phyloP scores from a whole-genome alignment of 352 stramenopile genomes.

The Phytopythium helicoides region DNA sequence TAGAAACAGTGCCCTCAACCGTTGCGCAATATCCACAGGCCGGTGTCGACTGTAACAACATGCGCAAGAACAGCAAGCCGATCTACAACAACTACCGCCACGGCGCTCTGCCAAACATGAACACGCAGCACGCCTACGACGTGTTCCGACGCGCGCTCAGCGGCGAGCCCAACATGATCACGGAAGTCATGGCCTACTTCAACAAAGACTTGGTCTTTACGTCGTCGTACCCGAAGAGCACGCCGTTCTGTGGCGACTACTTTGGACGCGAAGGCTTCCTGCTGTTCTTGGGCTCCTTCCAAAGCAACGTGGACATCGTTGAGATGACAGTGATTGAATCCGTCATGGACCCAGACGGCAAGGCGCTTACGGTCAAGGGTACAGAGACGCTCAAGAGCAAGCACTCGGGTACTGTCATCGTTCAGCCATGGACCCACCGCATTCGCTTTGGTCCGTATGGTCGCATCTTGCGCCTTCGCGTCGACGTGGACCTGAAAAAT shows the following conservation, averaged over 20 bases:
- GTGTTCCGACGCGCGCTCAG: conserved; percentile 62
- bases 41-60: conserved; percentile 73
- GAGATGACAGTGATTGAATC: conserved; percentile 78
- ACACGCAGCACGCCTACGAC: conserved; percentile 78
- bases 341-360: conserved; percentile 56
- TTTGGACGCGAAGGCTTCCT: conserved; percentile 82
- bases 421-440: conserved; percentile 72
- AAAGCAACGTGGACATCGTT: conserved; percentile 75
- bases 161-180: conserved; percentile 48
- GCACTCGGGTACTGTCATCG: conserved; percentile 61
- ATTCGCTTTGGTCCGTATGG: conserved; percentile 80
- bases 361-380: conserved; percentile 71
- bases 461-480: conserved; percentile 74
- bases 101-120: conserved; percentile 67
- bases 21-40: conserved; percentile 22
- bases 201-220: conserved; percentile 90
- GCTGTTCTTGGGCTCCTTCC: conserved; percentile 73
- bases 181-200: conserved; percentile 80
- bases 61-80: conserved; percentile 81
- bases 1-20: background rate
- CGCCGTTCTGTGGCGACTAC: conserved; percentile 79
- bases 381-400: conserved; percentile 84
- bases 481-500: conserved; percentile 76
- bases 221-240: conserved; percentile 75
- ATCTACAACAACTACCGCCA: conserved; percentile 82